Conservation (phyloP, 371 early-diverging fungal species). For the Choanephora cucurbitarum region DNA sequence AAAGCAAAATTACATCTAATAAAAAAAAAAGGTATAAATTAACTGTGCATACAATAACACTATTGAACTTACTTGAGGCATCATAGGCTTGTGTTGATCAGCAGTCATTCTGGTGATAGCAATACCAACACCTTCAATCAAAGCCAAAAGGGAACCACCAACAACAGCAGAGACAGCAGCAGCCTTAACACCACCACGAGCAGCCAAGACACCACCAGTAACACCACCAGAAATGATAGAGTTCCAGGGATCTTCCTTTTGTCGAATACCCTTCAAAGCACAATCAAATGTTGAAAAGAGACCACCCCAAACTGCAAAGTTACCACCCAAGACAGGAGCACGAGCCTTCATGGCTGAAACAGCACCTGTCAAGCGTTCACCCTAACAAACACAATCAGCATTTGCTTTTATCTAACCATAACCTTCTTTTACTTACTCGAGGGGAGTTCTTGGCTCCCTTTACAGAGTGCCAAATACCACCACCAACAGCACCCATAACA, state of each 20-base stretch:
- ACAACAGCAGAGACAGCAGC: conserved; percentile 84
- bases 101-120: conserved; percentile 66
- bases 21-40: background rate
- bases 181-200: conserved; percentile 87
- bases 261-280: conserved; percentile 84
- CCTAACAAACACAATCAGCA: conserved; percentile 44
- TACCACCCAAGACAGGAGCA: conserved; percentile 94
- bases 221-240: conserved; percentile 89
- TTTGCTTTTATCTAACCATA: background rate
- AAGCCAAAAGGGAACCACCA: conserved; percentile 89
- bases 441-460: conserved; percentile 98
- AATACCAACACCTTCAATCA: conserved; percentile 94
- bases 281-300: conserved; percentile 97
- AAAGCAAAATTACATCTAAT: background rate
- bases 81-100: conserved; percentile 60
- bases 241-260: conserved; percentile 98
- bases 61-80: conserved; percentile 61
- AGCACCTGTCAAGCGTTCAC: conserved; percentile 88
- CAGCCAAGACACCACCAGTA: conserved; percentile 94
- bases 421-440: conserved; percentile 52
- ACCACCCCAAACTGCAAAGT: conserved; percentile 99
- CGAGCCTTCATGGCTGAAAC: conserved; percentile 90
- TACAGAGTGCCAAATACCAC: conserved; percentile 94
- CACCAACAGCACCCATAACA: conserved; percentile 96
- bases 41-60: too few species aligned